Evolutionary conservation across 2,329 filamentous ascomycete species (phyloP).

Genomic region (Stemphylium vesicarium): DNA sequence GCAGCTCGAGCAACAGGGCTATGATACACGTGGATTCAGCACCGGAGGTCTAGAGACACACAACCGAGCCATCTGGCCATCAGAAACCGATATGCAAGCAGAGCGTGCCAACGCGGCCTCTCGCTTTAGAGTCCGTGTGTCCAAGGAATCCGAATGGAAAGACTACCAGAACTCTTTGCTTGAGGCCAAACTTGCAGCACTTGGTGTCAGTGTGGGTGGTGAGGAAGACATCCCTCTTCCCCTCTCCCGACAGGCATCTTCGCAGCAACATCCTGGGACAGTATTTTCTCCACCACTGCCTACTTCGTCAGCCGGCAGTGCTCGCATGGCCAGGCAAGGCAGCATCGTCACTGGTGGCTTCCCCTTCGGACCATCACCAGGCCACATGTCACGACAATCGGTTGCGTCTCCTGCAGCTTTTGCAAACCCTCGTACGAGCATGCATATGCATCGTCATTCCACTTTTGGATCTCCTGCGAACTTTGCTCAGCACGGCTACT

Average conservation of each 20-base stretch:
- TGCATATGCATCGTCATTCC: constrained; percentile 73
- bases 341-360: constrained; percentile 65
- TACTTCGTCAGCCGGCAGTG: constrained; percentile 78
- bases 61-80: constrained; percentile 73
- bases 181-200: constrained; percentile 89
- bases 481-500: constrained; percentile 66
- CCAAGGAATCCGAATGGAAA: constrained; percentile 76
- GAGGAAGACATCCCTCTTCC: constrained; percentile 68
- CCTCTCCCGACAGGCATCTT: constrained; percentile 74
- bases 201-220: constrained; percentile 82
- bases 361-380: constrained; percentile 61
- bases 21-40: constrained; percentile 72
- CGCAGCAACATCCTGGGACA: constrained; percentile 74
- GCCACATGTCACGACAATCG: constrained; percentile 65
- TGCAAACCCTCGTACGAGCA: constrained; percentile 56
- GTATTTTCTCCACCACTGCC: constrained; percentile 85
- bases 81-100: constrained; percentile 62
- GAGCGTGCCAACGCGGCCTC: constrained; percentile 60
- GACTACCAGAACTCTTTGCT: constrained; percentile 81
- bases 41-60: constrained; percentile 52
- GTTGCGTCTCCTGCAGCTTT: constrained; percentile 77
- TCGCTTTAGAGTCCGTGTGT: constrained; percentile 67
- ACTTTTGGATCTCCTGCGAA: constrained; percentile 73
- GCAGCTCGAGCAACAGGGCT: constrained; percentile 73
- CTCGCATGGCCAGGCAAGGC: constrained; percentile 63